Evolutionary conservation across 495 filamentous ascomycete species (phyloP).

Genomic region (Bryoglossum gracile): DNA sequence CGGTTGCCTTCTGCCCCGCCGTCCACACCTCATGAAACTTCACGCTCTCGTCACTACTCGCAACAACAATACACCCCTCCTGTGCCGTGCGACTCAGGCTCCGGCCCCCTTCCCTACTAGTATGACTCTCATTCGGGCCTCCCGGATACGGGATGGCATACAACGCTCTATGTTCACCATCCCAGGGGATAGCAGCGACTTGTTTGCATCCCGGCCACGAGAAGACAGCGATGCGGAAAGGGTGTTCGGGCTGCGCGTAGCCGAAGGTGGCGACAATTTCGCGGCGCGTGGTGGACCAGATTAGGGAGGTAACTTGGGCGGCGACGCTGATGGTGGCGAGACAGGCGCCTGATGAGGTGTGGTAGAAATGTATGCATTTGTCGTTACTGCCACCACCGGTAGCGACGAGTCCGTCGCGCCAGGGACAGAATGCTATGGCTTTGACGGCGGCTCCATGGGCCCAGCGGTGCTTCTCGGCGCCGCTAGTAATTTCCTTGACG

Average conservation of each 20-base stretch:
- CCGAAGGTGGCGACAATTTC: conserved; percentile 94
- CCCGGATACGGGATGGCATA: conserved; percentile 66
- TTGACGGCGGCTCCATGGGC: conserved; percentile 84
- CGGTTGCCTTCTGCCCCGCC: conserved; percentile 49
- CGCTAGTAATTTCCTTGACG: conserved; percentile 30
- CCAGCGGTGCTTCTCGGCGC: conserved; percentile 66
- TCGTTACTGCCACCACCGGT: conserved; percentile 93
- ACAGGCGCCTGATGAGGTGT: conserved; percentile 75
- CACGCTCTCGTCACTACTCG: conserved; percentile 87
- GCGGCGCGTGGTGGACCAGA: conserved; percentile 79
- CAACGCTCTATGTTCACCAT: conserved; percentile 68
- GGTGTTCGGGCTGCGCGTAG: conserved; percentile 90
- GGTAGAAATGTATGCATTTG: conserved; percentile 92
- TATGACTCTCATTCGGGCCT: conserved; percentile 40
- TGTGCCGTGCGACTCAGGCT: conserved; percentile 49
- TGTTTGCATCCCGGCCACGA: conserved; percentile 91
- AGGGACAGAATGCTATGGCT: conserved; percentile 95
- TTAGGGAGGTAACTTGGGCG: conserved; percentile 86
- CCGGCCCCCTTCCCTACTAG: conserved; percentile 14
- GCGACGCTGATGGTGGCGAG: conserved; percentile 88
- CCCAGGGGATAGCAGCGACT: conserved; percentile 85
- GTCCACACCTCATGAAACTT: conserved; percentile 96
- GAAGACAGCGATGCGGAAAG: conserved; percentile 87
- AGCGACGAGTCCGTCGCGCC: conserved; percentile 80
- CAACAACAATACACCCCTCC: conserved; percentile 91